These are phyloP conservation scores for Boletus smithii DNA, from an alignment of 1,284 basidiomycete genomes.

Conservation along the genomic window DNA sequence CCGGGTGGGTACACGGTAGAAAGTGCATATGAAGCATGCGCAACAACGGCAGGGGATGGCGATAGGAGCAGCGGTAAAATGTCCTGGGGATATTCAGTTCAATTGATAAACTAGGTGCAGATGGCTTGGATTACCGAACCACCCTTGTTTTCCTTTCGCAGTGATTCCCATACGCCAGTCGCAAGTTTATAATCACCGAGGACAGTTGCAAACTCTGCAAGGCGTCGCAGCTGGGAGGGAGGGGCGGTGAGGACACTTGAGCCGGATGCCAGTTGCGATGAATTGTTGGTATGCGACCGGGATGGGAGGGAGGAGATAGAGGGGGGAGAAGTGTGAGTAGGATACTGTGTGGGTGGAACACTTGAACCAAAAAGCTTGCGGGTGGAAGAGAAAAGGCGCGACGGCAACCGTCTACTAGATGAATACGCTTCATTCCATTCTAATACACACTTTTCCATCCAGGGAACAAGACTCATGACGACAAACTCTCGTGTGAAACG, in stretches of 20 bases:
- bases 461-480: conserved; percentile 88
- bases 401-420: conserved; percentile 78
- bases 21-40: conserved; percentile 62
- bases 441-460: conserved; percentile 92
- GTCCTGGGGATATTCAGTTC: conserved; percentile 46
- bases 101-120: conserved; percentile 2
- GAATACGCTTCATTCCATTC: conserved; percentile 95
- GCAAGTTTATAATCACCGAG: conserved; percentile 89
- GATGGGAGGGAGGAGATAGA: conserved; percentile 47
- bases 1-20: conserved; percentile 40
- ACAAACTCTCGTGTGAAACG: conserved; percentile 88
- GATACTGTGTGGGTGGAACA: conserved; percentile 44
- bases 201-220: conserved; percentile 95
- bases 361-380: conserved; percentile 82
- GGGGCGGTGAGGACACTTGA: conserved; percentile 32
- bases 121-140: conserved; percentile 54
- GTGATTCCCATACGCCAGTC: conserved; percentile 78
- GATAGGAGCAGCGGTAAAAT: conserved; percentile 67
- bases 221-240: conserved; percentile 71
- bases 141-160: conserved; percentile 76
- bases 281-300: conserved; percentile 38
- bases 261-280: conserved; percentile 36
- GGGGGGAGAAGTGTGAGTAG: conserved; percentile 39
- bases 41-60: conserved; percentile 55
- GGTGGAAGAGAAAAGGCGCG: conserved; percentile 83